Evolutionary conservation across 306 rosid species (phyloP), one percentile per base, ranked within the genome.

Genomic region (Dryas alaskensis): DNA sequence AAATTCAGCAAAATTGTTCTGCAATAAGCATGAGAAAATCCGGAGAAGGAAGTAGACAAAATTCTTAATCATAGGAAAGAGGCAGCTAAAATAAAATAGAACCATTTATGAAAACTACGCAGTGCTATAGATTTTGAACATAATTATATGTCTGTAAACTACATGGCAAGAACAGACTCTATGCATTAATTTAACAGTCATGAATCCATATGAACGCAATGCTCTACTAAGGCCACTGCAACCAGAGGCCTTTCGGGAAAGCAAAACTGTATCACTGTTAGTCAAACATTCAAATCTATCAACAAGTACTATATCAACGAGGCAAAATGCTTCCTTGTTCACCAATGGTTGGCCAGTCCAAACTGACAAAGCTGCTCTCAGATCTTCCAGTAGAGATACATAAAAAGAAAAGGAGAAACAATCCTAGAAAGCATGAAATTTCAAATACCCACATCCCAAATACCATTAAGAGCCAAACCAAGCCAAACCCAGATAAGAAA

Each of bases 231-330:
- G 69, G 59, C 61, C 37, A 51, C 69, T 4, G n/a, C 63, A 76
- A 60, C 58, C 76, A 73, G 72, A 66, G 58, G 14, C 54, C 63
- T 37, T 49, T 37, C 42, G 14, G 37, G 49, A 49, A 12, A 31
- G 5, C 67, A 53, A 59, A 65, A 55, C 39, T 19, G 43, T 61
- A 73, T 73, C 31, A 70, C 67, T 6, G 31, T 52, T 9, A 40
- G 68, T 60, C 80, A 79, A 85, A 81, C 79, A 69, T 69, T 76
- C 69, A 55, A 84, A 84, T 76, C 64, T 14, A 74, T 65, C 66
- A 47, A 27, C 54, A 71, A 76, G 60, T 59, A 22, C 22, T 47
- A 60, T 43, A 65, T 22, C 22, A 70, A 43, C 11, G 49, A 10
- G 22, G 55, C 43, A 70, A 46, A 46, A 19, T 55, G 17, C 31